These are phyloP conservation scores for Citropsis articulata DNA, from an alignment of 345 rosid species.

Conservation along the genomic window DNA sequence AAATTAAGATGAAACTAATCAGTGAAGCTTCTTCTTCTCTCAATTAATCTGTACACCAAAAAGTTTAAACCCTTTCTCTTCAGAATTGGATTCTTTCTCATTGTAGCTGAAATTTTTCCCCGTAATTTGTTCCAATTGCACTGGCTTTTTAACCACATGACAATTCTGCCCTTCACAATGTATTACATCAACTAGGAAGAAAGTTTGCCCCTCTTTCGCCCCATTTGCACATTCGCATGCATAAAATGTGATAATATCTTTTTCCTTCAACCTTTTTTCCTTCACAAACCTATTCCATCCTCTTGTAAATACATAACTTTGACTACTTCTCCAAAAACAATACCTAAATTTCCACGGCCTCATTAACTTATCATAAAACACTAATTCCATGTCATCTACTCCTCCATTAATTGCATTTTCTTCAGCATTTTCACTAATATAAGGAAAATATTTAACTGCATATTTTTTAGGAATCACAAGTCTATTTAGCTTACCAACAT, in stretches of 20 bases:
- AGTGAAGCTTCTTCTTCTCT: background rate
- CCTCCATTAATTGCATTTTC: conserved; percentile 17
- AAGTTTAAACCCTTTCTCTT: conserved; percentile 38
- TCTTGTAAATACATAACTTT: conserved; percentile 50
- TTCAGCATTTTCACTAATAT: conserved; percentile 13
- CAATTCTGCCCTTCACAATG: conserved; percentile 12
- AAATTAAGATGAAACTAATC: background rate
- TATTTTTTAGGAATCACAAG: conserved; percentile 79
- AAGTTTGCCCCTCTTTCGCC: conserved; percentile 17
- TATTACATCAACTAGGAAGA: conserved; percentile 44
- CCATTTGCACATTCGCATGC: conserved; percentile 16
- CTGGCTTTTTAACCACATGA: conserved; percentile 13
- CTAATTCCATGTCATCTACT: conserved; percentile 29
- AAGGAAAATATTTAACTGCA: conserved; percentile 59
- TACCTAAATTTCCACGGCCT: conserved; percentile 47
- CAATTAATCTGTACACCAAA: conserved; percentile 51
- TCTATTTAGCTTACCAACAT: conserved; percentile 84
- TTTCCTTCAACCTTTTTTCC: conserved; percentile 33
- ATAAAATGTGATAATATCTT: conserved; percentile 29
- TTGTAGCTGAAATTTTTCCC: conserved; percentile 17
- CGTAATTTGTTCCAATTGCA: conserved; percentile 31
- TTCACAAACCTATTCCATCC: conserved; percentile 54
- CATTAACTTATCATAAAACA: conserved; percentile 44
- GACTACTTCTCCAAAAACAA: conserved; percentile 56
- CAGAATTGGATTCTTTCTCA: conserved; percentile 2